phyloP scores from a whole-genome alignment of 208 protist genomes.

The Herpetomonas tarakana region DNA sequence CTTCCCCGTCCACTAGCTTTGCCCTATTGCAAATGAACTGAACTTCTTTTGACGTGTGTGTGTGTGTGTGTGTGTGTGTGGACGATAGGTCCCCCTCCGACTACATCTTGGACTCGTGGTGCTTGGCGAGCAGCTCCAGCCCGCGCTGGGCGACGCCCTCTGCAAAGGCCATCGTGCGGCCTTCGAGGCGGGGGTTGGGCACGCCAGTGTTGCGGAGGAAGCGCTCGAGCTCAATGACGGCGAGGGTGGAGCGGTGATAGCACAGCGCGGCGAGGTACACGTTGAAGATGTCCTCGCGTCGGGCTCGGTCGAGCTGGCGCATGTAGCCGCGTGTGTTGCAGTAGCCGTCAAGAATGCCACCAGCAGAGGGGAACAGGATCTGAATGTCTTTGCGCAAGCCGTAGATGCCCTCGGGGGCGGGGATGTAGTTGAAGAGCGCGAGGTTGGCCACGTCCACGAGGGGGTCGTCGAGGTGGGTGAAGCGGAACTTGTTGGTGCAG shows the following conservation, averaged over 20 bases:
- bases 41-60: no score
- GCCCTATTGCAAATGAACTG: no score
- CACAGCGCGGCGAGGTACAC: slow-evolving; percentile 67
- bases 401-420: slow-evolving; percentile 50
- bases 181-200: slow-evolving; percentile 14
- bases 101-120: slow-evolving; percentile 36
- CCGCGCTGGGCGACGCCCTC: slow-evolving; percentile 58
- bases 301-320: slow-evolving; percentile 40
- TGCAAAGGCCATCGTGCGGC: slow-evolving; percentile 39
- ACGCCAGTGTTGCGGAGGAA: not conserved
- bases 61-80: no score
- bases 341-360: slow-evolving; percentile 66
- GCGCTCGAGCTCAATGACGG: slow-evolving; percentile 19
- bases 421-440: slow-evolving; percentile 42
- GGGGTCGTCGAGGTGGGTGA: slow-evolving; percentile 53
- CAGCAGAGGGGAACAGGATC: slow-evolving; percentile 48
- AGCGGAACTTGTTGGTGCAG: slow-evolving; percentile 46
- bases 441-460: slow-evolving; percentile 65
- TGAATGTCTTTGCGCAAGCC: slow-evolving; percentile 34
- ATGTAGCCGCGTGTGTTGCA: slow-evolving; percentile 65
- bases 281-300: slow-evolving; percentile 67
- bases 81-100: no score
- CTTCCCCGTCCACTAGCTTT: no score
- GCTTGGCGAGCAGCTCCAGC: slow-evolving; percentile 38
- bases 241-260: slow-evolving; percentile 33